Evolutionary conservation across 306 rosid genomes (phyloP).

Genomic region (Canavalia ensiformis): DNA sequence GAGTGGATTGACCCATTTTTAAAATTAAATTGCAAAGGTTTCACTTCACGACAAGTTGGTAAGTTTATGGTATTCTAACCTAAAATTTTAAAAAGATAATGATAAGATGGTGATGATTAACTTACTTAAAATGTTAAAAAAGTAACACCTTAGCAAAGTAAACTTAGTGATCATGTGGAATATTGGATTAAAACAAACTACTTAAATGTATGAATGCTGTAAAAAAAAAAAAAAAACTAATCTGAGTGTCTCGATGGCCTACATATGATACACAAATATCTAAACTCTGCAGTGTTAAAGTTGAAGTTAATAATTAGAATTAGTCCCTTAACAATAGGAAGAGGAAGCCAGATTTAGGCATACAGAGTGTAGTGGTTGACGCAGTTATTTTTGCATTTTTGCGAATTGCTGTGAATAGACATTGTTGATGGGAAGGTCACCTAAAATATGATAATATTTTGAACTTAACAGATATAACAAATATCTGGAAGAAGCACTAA

Average conservation of each 20-base stretch:
- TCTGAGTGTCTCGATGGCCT: no score
- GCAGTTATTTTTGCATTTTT: constrained; percentile 10
- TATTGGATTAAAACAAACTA: neutral
- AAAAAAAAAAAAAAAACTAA: no score
- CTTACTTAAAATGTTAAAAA: neutral
- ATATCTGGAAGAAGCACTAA: constrained; percentile 30
- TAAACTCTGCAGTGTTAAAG: no score
- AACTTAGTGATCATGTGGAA: neutral
- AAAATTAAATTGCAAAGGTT: neutral
- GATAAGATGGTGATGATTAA: neutral
- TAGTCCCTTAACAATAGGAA: neutral
- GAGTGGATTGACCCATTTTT: neutral
- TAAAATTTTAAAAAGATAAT: neutral
- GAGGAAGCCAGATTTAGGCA: constrained; percentile 16
- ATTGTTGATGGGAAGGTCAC: constrained; percentile 38
- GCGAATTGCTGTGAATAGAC: neutral
- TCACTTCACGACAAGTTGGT: neutral
- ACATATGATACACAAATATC: no score
- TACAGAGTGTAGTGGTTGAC: neutral
- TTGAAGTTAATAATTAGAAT: neutral
- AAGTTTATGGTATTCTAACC: neutral
- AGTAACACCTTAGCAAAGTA: neutral
- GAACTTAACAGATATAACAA: constrained; percentile 34
- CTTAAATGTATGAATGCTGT: neutral
- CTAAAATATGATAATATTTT: constrained; percentile 48